phyloP scores from a whole-genome alignment of 176 grass and related monocot species.

The Musa itinerans region DNA sequence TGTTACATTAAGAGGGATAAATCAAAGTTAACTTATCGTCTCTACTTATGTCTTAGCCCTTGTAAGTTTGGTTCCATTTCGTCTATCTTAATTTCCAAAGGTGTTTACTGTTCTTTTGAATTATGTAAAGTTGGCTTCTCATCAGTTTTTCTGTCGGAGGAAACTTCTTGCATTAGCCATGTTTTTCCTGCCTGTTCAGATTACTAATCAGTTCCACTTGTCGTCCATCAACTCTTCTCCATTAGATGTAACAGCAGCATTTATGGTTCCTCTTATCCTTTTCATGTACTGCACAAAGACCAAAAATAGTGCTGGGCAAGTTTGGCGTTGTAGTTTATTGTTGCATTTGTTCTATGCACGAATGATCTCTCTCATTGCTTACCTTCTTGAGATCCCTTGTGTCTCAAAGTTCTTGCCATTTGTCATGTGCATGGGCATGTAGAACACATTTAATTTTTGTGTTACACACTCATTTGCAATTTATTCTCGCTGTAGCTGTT shows the following conservation, averaged over 20 bases:
- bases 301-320: no score
- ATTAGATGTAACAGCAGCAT: no score
- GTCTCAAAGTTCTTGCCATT: background rate
- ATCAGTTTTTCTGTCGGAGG: background rate
- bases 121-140: background rate
- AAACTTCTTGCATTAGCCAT: no score
- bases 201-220: background rate
- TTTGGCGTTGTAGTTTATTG: no score
- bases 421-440: background rate
- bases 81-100: background rate
- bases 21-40: constrained; percentile 85
- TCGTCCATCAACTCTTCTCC: no score
- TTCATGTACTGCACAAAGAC: no score
- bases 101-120: background rate
- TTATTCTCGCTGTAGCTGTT: constrained; percentile 35
- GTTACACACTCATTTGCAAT: constrained; percentile 3
- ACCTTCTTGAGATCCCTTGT: no score
- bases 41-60: constrained; percentile 73
- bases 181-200: background rate
- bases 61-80: constrained; percentile 31
- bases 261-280: no score
- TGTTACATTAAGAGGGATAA: constrained; percentile 97
- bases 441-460: background rate
- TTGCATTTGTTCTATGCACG: no score
- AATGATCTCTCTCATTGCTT: no score